These are phyloP conservation scores for Coniochaeta sp. DNA, from an alignment of 2,329 filamentous ascomycete species.

Conservation along the genomic window DNA sequence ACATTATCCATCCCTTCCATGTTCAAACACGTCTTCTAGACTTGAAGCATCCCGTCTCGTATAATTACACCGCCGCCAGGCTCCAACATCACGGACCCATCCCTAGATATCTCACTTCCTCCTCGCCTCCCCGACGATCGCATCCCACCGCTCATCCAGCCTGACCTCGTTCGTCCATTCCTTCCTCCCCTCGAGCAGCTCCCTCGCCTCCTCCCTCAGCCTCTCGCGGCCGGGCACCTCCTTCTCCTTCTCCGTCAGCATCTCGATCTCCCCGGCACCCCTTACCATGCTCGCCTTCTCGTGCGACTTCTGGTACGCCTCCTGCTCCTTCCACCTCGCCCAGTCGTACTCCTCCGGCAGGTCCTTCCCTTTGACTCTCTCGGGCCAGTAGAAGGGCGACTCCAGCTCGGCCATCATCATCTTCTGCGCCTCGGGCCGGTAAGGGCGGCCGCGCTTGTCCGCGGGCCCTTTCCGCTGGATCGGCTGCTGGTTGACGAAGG, in stretches of 20 bases:
- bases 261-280: slow-evolving; percentile 26
- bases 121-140: slow-evolving; percentile 10
- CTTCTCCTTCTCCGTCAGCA: slow-evolving; percentile 4
- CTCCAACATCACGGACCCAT: slow-evolving; percentile 5
- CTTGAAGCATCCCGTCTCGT: neutral
- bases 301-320: slow-evolving; percentile 36
- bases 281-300: slow-evolving; percentile 24
- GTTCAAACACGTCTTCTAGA: neutral
- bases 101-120: slow-evolving; percentile 9
- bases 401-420: slow-evolving; percentile 91
- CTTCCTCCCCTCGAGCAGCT: slow-evolving; percentile 15
- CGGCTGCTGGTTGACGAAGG: slow-evolving; percentile 66
- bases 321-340: slow-evolving; percentile 45
- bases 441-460: slow-evolving; percentile 44
- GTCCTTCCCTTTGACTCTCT: slow-evolving; percentile 54
- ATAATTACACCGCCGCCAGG: neutral
- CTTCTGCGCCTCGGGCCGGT: slow-evolving; percentile 69
- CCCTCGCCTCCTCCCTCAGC: slow-evolving; percentile 53
- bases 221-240: slow-evolving; percentile 28
- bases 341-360: slow-evolving; percentile 55
- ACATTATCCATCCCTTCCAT: slow-evolving; percentile 8
- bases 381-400: slow-evolving; percentile 83
- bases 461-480: slow-evolving; percentile 30
- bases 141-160: slow-evolving; percentile 10
- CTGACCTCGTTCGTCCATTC: slow-evolving; percentile 9